Percentiles rank a stretch among this genome's conserved stretches.
Conservation (phyloP, 441 rosid genomes). For the Populus hybrid region DNA sequence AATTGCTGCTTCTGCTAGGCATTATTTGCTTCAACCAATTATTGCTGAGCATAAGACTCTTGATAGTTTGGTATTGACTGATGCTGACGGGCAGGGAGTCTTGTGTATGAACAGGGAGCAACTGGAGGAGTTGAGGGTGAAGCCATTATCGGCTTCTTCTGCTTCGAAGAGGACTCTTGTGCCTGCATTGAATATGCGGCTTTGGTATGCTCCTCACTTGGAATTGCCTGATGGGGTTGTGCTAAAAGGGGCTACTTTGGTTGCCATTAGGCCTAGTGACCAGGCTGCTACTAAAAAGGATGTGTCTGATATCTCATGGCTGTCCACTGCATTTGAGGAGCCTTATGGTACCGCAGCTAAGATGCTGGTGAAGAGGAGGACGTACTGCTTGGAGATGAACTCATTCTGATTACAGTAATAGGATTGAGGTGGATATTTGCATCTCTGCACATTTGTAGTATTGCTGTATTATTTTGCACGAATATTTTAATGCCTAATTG, state of each 20-base stretch:
- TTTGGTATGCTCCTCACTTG: conserved; percentile 83
- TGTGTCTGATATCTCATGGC: conserved; percentile 63
- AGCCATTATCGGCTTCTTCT: conserved; percentile 76
- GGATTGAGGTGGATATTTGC: conserved; percentile 35
- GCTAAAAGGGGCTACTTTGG: conserved; percentile 81
- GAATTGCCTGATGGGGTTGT: conserved; percentile 75
- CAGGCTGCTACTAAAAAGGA: conserved; percentile 51
- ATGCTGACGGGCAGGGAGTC: conserved; percentile 86
- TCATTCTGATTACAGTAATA: conserved; percentile 50
- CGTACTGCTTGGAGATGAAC: conserved; percentile 95
- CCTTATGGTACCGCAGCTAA: conserved; percentile 82
- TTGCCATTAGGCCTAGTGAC: conserved; percentile 82
- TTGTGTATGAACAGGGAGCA: conserved; percentile 85
- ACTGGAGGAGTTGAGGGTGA: conserved; percentile 83
- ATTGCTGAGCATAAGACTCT: conserved; percentile 83
- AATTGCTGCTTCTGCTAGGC: conserved; percentile 91
- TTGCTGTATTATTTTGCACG: neutral
- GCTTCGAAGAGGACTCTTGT: conserved; percentile 89
- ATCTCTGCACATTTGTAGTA: neutral
- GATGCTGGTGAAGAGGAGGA: conserved; percentile 79
- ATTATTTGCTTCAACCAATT: conserved; percentile 81
- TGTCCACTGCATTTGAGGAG: conserved; percentile 70
- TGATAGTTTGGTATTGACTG: conserved; percentile 73
- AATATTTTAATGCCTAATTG: neutral
- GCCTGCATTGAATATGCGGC: conserved; percentile 84